A percentile compares a stretch with the other conserved stretches of the same genome.
phyloP scores from a whole-genome alignment of 768 basidiomycete genomes.

The Lactifluus subvellereus region DNA sequence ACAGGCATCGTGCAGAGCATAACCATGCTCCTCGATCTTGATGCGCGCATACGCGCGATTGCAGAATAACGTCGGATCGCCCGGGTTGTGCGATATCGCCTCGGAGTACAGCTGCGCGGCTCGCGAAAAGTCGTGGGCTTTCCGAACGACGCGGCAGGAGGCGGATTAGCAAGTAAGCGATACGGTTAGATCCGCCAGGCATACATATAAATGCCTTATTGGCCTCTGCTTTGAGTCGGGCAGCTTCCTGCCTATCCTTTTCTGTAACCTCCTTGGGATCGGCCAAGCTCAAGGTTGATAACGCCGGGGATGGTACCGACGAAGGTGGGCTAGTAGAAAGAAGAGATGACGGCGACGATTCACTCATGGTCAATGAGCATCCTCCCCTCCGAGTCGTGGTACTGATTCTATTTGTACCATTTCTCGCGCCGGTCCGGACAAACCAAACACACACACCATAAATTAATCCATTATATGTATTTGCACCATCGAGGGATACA shows the following conservation, averaged over 20 bases:
- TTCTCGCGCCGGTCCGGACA: conserved; percentile 2
- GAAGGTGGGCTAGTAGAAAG: conserved; percentile 42
- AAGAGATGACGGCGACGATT: conserved; percentile 38
- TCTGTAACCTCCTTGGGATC: conserved; percentile 51
- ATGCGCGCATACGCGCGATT: conserved; percentile 91
- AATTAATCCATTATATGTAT: too few species aligned
- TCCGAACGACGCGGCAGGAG: conserved; percentile 17
- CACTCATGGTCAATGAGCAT: conserved; percentile 26
- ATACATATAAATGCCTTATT: conserved; percentile 81
- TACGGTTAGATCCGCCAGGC: conserved; percentile 25
- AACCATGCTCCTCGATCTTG: conserved; percentile 91
- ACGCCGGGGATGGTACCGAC: conserved; percentile 56
- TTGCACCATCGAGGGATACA: too few species aligned
- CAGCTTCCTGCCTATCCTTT: conserved; percentile 61
- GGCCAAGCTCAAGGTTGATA: conserved; percentile 44
- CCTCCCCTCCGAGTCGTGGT: background rate
- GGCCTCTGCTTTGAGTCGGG: conserved; percentile 72
- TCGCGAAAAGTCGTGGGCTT: conserved; percentile 66
- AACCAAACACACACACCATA: background rate
- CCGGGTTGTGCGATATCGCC: conserved; percentile 83
- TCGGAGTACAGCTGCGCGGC: conserved; percentile 77
- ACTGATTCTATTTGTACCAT: background rate
- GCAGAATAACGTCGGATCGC: conserved; percentile 87
- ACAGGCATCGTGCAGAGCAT: conserved; percentile 86
- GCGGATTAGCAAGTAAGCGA: background rate